Percentiles rank a stretch among this genome's conserved stretches.
Evolutionary conservation across 768 basidiomycete species (phyloP).

Genomic region (Tylopilus sp.): DNA sequence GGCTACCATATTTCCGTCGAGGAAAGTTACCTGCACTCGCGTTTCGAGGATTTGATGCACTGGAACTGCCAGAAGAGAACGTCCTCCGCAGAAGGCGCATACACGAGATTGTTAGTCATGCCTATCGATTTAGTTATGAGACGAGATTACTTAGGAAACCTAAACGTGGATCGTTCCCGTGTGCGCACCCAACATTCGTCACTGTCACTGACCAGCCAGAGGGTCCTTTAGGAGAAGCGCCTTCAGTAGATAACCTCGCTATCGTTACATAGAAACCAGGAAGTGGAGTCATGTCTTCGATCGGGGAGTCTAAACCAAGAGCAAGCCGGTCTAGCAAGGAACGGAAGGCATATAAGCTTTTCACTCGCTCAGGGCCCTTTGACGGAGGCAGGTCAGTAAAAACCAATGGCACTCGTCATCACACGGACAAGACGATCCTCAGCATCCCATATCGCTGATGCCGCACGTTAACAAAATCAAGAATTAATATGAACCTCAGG

Average conservation of each 20-base stretch:
- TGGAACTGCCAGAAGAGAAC: slow-evolving; percentile 69
- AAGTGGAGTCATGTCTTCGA: slow-evolving; percentile 84
- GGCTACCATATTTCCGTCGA: slow-evolving; percentile 64
- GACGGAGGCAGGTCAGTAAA: not conserved
- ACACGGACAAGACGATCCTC: slow-evolving; percentile 68
- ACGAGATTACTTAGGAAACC: slow-evolving; percentile 73
- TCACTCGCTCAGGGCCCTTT: slow-evolving; percentile 80
- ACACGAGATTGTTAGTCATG: slow-evolving; percentile 79
- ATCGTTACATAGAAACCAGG: slow-evolving; percentile 86
- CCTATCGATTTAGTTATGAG: not conserved
- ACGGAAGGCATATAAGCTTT: slow-evolving; percentile 84
- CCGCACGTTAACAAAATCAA: slow-evolving; percentile 30
- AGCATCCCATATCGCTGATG: slow-evolving; percentile 84
- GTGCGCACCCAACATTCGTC: not conserved
- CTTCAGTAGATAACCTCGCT: slow-evolving; percentile 64
- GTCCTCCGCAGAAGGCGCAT: slow-evolving; percentile 77
- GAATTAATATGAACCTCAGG: not conserved
- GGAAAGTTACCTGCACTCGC: slow-evolving; percentile 67
- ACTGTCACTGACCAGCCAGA: slow-evolving; percentile 65
- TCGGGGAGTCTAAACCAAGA: slow-evolving; percentile 87
- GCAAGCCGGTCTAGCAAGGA: slow-evolving; percentile 66
- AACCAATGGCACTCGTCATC: not conserved
- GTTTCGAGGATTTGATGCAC: slow-evolving; percentile 59
- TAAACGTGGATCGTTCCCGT: slow-evolving; percentile 22
- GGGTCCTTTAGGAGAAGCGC: slow-evolving; percentile 73